Evolutionary conservation across 805 yeast genomes (phyloP).

Genomic region (Wickerhamiella shivajii): DNA sequence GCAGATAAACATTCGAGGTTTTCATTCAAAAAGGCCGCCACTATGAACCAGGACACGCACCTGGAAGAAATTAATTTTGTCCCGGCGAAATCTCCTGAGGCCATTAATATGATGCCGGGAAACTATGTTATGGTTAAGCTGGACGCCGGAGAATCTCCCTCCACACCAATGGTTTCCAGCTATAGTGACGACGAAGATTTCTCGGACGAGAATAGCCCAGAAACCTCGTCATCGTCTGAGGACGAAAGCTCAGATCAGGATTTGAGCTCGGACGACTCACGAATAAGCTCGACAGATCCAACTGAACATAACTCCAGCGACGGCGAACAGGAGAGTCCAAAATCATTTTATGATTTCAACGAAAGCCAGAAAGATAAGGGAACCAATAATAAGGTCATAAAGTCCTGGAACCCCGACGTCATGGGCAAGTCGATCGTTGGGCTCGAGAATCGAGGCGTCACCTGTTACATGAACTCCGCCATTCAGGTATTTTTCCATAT

Average conservation of each 20-base stretch:
- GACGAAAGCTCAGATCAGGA: background rate
- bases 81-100: constrained; percentile 43
- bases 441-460: constrained; percentile 78
- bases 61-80: no score
- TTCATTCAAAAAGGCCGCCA: no score
- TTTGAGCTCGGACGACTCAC: constrained; percentile 1
- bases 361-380: constrained; percentile 51
- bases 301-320: background rate
- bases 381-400: constrained; percentile 40
- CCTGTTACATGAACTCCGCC: constrained; percentile 93
- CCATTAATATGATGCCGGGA: constrained; percentile 32
- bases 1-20: no score
- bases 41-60: no score
- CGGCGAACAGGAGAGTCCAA: constrained; percentile 5
- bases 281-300: background rate
- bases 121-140: constrained; percentile 33
- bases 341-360: constrained; percentile 41
- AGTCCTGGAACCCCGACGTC: constrained; percentile 50
- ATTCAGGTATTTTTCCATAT: constrained; percentile 81
- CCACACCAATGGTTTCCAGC: background rate
- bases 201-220: constrained; percentile 1
- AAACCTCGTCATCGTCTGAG: background rate
- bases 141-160: background rate
- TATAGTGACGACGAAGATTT: background rate
- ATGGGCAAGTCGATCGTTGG: constrained; percentile 44